Evolutionary conservation across 2,329 filamentous ascomycete genomes (phyloP).

Genomic region (Aureobasidium sp.): DNA sequence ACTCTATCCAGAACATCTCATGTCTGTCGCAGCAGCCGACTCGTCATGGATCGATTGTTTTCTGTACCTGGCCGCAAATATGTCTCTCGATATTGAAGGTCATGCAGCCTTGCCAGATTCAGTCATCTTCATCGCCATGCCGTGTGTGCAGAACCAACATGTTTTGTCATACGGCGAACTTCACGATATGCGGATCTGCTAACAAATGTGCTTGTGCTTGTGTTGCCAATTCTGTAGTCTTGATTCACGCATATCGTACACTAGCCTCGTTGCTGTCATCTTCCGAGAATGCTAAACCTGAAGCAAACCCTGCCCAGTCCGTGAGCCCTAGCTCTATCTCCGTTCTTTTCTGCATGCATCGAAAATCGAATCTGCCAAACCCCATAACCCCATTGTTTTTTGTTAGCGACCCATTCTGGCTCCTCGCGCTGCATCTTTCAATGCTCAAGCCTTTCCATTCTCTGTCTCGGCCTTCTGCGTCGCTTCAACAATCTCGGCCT

Average conservation of each 20-base stretch:
- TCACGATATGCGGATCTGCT: neutral
- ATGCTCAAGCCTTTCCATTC: neutral
- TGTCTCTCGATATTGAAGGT: neutral
- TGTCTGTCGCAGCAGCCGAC: conserved; percentile 3
- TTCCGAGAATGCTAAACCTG: neutral
- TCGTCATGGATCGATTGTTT: neutral
- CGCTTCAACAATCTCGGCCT: neutral
- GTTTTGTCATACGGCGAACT: neutral
- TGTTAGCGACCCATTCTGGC: neutral
- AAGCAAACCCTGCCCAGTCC: neutral
- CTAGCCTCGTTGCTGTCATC: neutral
- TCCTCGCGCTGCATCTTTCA: neutral
- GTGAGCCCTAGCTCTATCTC: neutral
- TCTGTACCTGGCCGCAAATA: neutral
- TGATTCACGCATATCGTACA: neutral
- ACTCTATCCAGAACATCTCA: neutral
- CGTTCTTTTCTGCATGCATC: neutral
- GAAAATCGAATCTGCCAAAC: neutral
- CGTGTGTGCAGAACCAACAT: neutral
- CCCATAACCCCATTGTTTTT: neutral
- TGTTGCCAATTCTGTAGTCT: neutral
- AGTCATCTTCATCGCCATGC: neutral
- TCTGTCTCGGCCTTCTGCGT: neutral
- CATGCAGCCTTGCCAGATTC: neutral
- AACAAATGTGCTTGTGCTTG: neutral